phyloP scores from a whole-genome alignment of 345 rosid genomes.

The Clarkia xantiana region DNA sequence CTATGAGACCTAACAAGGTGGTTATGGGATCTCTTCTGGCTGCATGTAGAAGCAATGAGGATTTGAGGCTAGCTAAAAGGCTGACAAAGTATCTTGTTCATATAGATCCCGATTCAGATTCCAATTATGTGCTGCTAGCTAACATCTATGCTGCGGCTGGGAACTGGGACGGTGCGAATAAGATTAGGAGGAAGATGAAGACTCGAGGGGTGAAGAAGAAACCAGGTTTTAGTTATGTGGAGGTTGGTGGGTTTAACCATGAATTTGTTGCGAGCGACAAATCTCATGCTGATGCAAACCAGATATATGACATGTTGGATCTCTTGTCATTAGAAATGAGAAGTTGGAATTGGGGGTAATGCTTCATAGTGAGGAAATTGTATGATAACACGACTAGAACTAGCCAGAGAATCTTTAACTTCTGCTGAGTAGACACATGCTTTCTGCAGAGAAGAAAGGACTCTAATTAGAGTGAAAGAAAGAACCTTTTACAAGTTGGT shows the following conservation, averaged over 20 bases:
- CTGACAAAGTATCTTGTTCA: slow-evolving; percentile 28
- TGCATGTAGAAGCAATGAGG: slow-evolving; percentile 44
- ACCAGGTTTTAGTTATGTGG: slow-evolving; percentile 64
- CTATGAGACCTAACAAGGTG: slow-evolving; percentile 63
- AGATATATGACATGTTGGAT: slow-evolving; percentile 31
- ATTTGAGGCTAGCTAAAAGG: slow-evolving; percentile 44
- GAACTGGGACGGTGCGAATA: slow-evolving; percentile 62
- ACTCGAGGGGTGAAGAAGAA: slow-evolving; percentile 51
- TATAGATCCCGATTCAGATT: slow-evolving; percentile 36
- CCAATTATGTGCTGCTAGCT: slow-evolving; percentile 51
- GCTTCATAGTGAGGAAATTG: no score
- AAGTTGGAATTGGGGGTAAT: slow-evolving; percentile 2
- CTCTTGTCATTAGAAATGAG: slow-evolving; percentile 29
- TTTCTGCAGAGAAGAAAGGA: background rate
- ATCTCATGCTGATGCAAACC: slow-evolving; percentile 27
- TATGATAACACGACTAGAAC: no score
- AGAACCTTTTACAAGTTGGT: no score
- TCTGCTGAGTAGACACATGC: background rate
- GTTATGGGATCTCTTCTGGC: slow-evolving; percentile 68
- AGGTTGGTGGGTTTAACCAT: slow-evolving; percentile 38
- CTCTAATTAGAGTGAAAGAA: no score
- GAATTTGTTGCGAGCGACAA: slow-evolving; percentile 58
- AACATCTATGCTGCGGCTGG: slow-evolving; percentile 63
- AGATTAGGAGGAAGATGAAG: slow-evolving; percentile 58
- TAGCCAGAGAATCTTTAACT: background rate